phyloP scores from a whole-genome alignment of 2,329 filamentous ascomycete species.

The Simplicillium aogashimaense region DNA sequence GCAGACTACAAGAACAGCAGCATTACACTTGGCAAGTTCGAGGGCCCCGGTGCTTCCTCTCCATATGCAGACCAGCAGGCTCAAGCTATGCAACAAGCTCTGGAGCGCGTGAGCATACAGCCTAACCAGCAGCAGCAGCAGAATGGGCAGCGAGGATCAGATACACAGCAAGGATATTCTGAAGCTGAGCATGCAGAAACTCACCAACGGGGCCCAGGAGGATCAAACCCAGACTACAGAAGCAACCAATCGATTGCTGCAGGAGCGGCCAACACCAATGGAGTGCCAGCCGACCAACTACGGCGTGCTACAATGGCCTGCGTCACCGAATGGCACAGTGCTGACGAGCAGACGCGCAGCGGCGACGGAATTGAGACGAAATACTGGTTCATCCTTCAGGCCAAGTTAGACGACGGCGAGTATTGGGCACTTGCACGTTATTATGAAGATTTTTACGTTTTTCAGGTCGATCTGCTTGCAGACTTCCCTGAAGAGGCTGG shows the following conservation, averaged over 20 bases:
- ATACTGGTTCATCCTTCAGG: conserved; percentile 97
- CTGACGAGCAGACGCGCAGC: conserved; percentile 38
- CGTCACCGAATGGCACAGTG: no score
- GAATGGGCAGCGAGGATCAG: conserved; percentile 14
- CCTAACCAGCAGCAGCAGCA: conserved; percentile 21
- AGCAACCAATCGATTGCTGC: neutral
- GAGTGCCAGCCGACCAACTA: no score
- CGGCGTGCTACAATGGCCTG: no score
- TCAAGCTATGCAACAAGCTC: conserved; percentile 53
- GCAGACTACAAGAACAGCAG: conserved; percentile 99
- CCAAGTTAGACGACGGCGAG: conserved; percentile 77
- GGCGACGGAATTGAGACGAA: conserved; percentile 97
- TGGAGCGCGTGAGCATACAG: conserved; percentile 71
- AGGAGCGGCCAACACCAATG: no score
- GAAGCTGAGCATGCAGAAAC: conserved; percentile 22
- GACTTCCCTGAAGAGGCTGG: conserved; percentile 90
- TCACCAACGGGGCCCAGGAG: no score
- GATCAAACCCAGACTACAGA: neutral
- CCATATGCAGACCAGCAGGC: conserved; percentile 16
- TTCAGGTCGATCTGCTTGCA: conserved; percentile 89
- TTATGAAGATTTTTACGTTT: conserved; percentile 98
- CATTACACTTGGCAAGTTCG: conserved; percentile 89
- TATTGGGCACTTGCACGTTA: conserved; percentile 91
- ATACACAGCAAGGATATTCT: conserved; percentile 11
- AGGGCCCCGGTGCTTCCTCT: conserved; percentile 33